Evolutionary conservation across 2,329 filamentous ascomycete genomes (phyloP).

Genomic region (Ceratocystis alfenasii): DNA sequence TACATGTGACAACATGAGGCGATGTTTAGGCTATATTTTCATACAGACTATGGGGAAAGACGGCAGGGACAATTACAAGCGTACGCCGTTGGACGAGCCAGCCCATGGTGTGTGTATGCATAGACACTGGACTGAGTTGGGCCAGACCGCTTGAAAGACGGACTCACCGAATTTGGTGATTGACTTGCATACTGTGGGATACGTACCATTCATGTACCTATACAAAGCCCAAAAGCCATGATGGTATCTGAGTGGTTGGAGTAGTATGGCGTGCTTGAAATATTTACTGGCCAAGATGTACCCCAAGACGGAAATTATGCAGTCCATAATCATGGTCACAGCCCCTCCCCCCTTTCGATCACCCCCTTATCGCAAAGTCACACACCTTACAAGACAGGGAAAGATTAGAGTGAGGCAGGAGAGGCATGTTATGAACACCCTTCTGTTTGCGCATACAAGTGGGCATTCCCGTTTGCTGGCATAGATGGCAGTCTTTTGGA

Average conservation of each 20-base stretch:
- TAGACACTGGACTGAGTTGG: neutral
- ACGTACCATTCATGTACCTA: neutral
- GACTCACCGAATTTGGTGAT: neutral
- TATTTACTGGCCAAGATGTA: neutral
- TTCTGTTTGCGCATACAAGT: neutral
- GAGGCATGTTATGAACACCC: neutral
- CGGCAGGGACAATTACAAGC: neutral
- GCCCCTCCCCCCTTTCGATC: neutral
- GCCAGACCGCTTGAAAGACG: neutral
- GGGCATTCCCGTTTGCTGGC: neutral
- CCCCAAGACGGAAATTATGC: neutral
- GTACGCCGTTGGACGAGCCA: neutral
- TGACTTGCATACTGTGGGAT: conserved; percentile 3
- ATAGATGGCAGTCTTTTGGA: neutral
- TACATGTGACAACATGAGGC: neutral
- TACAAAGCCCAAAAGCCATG: neutral
- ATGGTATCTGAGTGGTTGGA: neutral
- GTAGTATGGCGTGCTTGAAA: neutral
- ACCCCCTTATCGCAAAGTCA: neutral
- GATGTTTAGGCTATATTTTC: neutral
- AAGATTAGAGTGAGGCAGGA: neutral
- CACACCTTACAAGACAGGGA: neutral
- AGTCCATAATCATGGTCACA: neutral
- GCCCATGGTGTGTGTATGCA: neutral
- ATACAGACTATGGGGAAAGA: neutral